Evolutionary conservation across 2,329 filamentous ascomycete genomes (phyloP), one percentile per base, ranked within the genome.

Genomic region (Fusarium transvaalense): DNA sequence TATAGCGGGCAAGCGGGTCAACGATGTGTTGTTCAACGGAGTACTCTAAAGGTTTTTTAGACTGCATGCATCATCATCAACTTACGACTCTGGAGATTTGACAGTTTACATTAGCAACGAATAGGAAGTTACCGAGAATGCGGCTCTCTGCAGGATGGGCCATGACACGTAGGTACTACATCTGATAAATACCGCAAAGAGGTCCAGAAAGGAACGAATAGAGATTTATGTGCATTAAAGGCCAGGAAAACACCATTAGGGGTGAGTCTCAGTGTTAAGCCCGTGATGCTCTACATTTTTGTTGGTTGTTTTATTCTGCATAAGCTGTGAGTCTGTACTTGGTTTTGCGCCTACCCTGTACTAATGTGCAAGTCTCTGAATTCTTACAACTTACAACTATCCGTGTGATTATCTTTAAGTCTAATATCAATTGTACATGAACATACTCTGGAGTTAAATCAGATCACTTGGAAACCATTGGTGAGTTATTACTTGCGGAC

Each of bases 1-100:
- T 29, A 41, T 23, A 38, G 34, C 42, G 50, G 50, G 21, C 21
- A 27, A 27, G 41, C 38, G 38, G 47, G 47, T 51, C 47, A 27
- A 15, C n/a, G 47, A 51, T 51, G 47, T 38, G 47, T 51, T 51
- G 47, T 51, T 51, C 47, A 51, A 39, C 10, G 47, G 47, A n/a
- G 23, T 39, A 14, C 23, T 29, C 25, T 39, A 29, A 23, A n/a
- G 14, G 17, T 14, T 42, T 48, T 25, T 51, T 51, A 45, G 42
- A 45, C 47, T 51, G 47, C 47, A 51, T 38, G 23, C 34, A 15
- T 39, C 34, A 27, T 17, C 34, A 15, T 39, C 34, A 27, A 39
- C 23, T 51, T 51, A 29, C 23, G 34, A 38, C 34, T n/a, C 25
- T 21, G 10, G 23, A 38, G 13, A 51, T 51, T 51, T 29, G 47